Evolutionary conservation across 2,329 filamentous ascomycete species (phyloP).

Genomic region (Cercospora zeae-maydis): DNA sequence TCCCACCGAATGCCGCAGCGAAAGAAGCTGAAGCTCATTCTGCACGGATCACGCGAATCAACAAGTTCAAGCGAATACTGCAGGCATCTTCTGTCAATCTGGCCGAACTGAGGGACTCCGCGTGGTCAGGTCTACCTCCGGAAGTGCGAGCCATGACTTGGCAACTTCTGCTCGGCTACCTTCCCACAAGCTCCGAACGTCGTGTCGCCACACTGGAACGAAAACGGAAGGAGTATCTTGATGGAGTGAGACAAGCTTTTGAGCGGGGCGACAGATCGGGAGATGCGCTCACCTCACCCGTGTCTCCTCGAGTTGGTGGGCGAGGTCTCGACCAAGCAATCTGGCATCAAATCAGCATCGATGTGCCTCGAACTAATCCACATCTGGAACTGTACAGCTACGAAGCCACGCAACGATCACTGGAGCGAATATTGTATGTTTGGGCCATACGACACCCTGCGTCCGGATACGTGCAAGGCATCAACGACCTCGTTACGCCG

Average conservation of each 20-base stretch:
- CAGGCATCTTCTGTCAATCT: slow-evolving; percentile 88
- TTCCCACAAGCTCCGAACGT: slow-evolving; percentile 93
- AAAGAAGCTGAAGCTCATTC: slow-evolving; percentile 86
- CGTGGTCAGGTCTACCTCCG: slow-evolving; percentile 91
- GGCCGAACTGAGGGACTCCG: slow-evolving; percentile 74
- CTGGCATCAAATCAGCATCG: slow-evolving; percentile 99
- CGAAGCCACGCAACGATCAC: slow-evolving; percentile 87
- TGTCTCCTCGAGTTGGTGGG: slow-evolving; percentile 46
- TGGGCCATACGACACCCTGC: slow-evolving; percentile 98
- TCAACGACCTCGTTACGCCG: slow-evolving; percentile 95
- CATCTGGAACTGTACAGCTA: slow-evolving; percentile 94
- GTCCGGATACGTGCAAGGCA: slow-evolving; percentile 96
- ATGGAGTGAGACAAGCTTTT: slow-evolving; percentile 73
- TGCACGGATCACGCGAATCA: slow-evolving; percentile 86
- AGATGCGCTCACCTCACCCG: slow-evolving; percentile 52
- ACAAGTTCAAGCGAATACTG: slow-evolving; percentile 95
- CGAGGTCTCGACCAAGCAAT: slow-evolving; percentile 91
- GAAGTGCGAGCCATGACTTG: slow-evolving; percentile 99
- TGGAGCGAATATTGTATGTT: slow-evolving; percentile 92
- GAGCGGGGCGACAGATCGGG: slow-evolving; percentile 47
- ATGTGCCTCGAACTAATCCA: slow-evolving; percentile 92
- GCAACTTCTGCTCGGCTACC: slow-evolving; percentile 90
- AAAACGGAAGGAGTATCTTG: slow-evolving; percentile 93
- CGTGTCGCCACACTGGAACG: slow-evolving; percentile 85
- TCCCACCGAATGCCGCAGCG: slow-evolving; percentile 67